Evolutionary conservation across 2,329 filamentous ascomycete species (phyloP).

Genomic region (Akanthomyces lecanii): DNA sequence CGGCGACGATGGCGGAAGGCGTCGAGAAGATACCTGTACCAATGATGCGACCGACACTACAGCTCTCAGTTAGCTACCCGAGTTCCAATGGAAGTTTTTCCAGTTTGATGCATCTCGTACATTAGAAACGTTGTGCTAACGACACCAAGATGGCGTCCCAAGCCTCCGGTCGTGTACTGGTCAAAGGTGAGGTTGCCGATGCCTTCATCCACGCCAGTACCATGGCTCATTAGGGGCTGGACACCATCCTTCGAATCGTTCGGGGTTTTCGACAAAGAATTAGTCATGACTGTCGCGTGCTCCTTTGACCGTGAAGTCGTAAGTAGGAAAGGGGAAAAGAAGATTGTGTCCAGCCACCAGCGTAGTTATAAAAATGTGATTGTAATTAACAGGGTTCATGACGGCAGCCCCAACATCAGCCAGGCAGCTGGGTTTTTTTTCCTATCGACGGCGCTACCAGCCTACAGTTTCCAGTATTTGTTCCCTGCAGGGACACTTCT

Average conservation of each 20-base stretch:
- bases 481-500: background rate
- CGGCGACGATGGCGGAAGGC: constrained; percentile 21
- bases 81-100: background rate
- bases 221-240: background rate
- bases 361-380: background rate
- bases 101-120: constrained; percentile 2
- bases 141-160: constrained; percentile 23
- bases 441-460: background rate
- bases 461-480: background rate
- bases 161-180: constrained; percentile 21
- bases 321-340: background rate
- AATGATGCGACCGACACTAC: constrained; percentile 23
- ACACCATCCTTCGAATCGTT: background rate
- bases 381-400: background rate
- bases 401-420: background rate
- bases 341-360: background rate
- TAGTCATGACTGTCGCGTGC: background rate
- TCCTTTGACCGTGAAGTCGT: background rate
- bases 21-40: constrained; percentile 24
- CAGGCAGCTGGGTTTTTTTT: background rate
- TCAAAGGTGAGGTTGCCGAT: constrained; percentile 22
- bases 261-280: background rate
- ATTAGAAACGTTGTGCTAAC: constrained; percentile 23
- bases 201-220: constrained; percentile 7
- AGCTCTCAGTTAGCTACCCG: background rate